Evolutionary conservation across 371 early-diverging fungal genomes (phyloP), one percentile per base, ranked within the genome.

Genomic region (Mucor velutinosus): DNA sequence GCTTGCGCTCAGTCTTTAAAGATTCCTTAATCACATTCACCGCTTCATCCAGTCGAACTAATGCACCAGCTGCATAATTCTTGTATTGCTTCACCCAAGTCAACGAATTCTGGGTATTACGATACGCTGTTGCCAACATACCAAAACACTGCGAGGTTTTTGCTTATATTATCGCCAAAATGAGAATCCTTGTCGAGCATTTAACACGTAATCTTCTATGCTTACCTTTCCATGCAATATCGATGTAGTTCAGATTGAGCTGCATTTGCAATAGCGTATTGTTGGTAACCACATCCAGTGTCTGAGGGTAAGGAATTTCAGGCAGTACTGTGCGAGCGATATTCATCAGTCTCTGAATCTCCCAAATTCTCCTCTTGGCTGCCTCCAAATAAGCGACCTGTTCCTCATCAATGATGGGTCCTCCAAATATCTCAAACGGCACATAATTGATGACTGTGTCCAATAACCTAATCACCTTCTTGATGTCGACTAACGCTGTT

Each of bases 381-480:
- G 62, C 76, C 65, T 58, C 78, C 10, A 80, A 23, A 33, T 74
- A 74, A 17, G 69, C 62, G 6, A 76, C 53, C 55, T 80, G 80
- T 39, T 77, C 71, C n/a, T 60, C 67, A 59, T 81, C 81, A 61
- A 81, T 68, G 33, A 76, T 57, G 2, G 72, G 69, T 1, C 73
- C 76, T 57, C 74, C 77, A 73, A 81, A 81, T 23, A 81, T 62
- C 30, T 81, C 81, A 62, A 81, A 81, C 4, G 78, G 75, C 7
- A 73, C 70, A 51, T 76, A 81, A 33, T 73, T 71, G 12, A 75
- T 39, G 0, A 71, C 66, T 29, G 64, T 72, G 32, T 74, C 73
- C 15, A 78, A 19, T n/a, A 78, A 32, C 8, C 74, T 61, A 15
- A 71, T 51, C 3, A 66, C 69, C 45, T 73, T 76, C 21, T 55